Conservation (phyloP, 2,329 filamentous ascomycete genomes). For the Trichoderma aggressivum region DNA sequence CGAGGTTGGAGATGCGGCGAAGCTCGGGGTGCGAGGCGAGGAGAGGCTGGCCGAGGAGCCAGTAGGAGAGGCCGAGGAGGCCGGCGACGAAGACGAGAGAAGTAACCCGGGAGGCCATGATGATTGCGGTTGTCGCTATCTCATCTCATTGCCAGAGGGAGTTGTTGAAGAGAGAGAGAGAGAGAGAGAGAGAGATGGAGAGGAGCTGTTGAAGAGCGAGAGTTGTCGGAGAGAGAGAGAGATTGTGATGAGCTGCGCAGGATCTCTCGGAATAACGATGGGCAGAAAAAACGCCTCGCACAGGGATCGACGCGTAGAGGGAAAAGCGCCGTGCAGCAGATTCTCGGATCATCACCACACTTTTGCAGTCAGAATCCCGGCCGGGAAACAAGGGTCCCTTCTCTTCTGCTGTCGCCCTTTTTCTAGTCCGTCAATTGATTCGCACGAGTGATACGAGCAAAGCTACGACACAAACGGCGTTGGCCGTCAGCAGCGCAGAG, state of each 20-base stretch:
- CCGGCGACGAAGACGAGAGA: slow-evolving; percentile 8
- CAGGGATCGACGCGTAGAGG: not conserved
- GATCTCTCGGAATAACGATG: too few species aligned
- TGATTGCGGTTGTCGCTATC: not conserved
- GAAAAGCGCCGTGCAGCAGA: not conserved
- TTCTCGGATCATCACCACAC: not conserved
- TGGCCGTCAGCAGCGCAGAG: not conserved
- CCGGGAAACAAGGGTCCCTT: not conserved
- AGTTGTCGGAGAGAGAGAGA: too few species aligned
- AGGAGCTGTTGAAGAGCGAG: too few species aligned
- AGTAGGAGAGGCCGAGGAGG: slow-evolving; percentile 14
- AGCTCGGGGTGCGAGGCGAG: slow-evolving; percentile 22
- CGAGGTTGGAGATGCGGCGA: slow-evolving; percentile 25
- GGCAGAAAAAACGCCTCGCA: not conserved
- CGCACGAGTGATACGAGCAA: not conserved
- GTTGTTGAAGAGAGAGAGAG: not conserved
- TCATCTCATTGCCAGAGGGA: not conserved
- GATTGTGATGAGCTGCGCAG: too few species aligned
- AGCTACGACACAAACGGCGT: not conserved
- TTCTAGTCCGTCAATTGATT: not conserved
- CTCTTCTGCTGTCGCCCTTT: not conserved
- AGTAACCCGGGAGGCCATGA: not conserved
- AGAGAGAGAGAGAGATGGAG: too few species aligned
- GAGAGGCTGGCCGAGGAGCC: slow-evolving; percentile 23
- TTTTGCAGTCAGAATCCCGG: not conserved